Evolutionary conservation across 371 early-diverging fungal species (phyloP).

Genomic region (Syncephalastrum monosporum): DNA sequence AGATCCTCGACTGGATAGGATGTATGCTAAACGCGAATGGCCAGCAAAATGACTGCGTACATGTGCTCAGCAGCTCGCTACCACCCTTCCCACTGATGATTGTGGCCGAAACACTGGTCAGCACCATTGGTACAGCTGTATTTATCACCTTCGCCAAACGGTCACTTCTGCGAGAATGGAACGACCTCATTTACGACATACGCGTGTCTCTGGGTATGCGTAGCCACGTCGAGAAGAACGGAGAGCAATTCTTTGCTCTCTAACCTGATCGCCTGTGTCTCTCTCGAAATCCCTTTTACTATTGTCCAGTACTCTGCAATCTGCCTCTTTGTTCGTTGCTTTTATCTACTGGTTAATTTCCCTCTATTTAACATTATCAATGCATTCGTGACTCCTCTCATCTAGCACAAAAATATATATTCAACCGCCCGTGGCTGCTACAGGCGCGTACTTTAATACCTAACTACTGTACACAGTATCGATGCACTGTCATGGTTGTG

Average conservation of each 20-base stretch:
- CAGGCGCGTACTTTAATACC: too few relatives aligned
- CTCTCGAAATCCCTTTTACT: too few relatives aligned
- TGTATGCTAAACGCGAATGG: slow-evolving; percentile 48
- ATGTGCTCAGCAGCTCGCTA: slow-evolving; percentile 26
- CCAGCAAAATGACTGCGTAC: slow-evolving; percentile 42
- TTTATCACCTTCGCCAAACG: slow-evolving; percentile 61
- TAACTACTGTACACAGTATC: too few relatives aligned
- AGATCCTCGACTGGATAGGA: slow-evolving; percentile 41
- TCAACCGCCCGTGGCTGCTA: too few relatives aligned
- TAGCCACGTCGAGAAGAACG: slow-evolving; percentile 41
- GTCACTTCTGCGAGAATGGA: slow-evolving; percentile 57
- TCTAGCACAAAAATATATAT: too few relatives aligned
- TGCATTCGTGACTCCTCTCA: too few relatives aligned
- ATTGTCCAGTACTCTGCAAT: too few relatives aligned
- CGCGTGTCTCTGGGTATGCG: slow-evolving; percentile 36
- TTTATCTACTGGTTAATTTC: slow-evolving; percentile 4
- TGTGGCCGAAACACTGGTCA: slow-evolving; percentile 57
- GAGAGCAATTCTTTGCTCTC: slow-evolving; percentile 60
- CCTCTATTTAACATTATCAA: not conserved
- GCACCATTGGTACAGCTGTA: slow-evolving; percentile 56
- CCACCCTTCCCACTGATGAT: slow-evolving; percentile 61
- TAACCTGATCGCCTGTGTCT: slow-evolving; percentile 8
- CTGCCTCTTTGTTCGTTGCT: not conserved
- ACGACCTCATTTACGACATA: slow-evolving; percentile 45
- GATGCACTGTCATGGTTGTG: too few relatives aligned